These are phyloP conservation scores for Auriscalpium microsporum DNA, from an alignment of 768 basidiomycete species.

Conservation along the genomic window DNA sequence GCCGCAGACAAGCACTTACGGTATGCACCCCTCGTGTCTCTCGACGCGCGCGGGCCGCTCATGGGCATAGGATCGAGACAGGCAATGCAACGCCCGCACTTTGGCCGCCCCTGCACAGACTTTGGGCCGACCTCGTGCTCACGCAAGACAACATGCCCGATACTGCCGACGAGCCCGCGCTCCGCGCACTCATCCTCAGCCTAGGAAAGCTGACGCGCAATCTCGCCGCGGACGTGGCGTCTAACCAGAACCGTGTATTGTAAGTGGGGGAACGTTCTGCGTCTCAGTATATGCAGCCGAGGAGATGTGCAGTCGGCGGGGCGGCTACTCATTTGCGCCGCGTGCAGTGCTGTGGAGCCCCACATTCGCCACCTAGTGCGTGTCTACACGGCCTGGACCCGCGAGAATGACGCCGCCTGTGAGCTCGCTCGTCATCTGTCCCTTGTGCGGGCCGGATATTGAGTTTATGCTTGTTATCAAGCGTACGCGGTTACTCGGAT, in stretches of 20 bases:
- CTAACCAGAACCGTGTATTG: conserved; percentile 70
- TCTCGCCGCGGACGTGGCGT: conserved; percentile 62
- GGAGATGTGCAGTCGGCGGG: background rate
- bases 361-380: conserved; percentile 60
- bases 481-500: conserved; percentile 57
- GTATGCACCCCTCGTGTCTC: background rate
- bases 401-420: conserved; percentile 49
- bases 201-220: conserved; percentile 79
- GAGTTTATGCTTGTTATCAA: conserved; percentile 22
- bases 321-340: background rate
- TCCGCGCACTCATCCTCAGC: conserved; percentile 17
- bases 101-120: conserved; percentile 10
- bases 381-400: conserved; percentile 67
- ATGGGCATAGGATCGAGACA: conserved; percentile 3
- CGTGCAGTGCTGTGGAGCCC: conserved; percentile 58
- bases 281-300: background rate
- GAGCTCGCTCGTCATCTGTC: background rate
- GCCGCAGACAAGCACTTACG: conserved; percentile 8
- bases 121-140: conserved; percentile 38
- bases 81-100: conserved; percentile 9
- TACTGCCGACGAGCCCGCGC: conserved; percentile 32
- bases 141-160: conserved; percentile 28
- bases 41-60: background rate
- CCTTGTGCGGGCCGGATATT: background rate
- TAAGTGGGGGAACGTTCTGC: conserved; percentile 32